Conservation (phyloP, 2,329 filamentous ascomycete species). For the Penicillium aurantiogriseum region DNA sequence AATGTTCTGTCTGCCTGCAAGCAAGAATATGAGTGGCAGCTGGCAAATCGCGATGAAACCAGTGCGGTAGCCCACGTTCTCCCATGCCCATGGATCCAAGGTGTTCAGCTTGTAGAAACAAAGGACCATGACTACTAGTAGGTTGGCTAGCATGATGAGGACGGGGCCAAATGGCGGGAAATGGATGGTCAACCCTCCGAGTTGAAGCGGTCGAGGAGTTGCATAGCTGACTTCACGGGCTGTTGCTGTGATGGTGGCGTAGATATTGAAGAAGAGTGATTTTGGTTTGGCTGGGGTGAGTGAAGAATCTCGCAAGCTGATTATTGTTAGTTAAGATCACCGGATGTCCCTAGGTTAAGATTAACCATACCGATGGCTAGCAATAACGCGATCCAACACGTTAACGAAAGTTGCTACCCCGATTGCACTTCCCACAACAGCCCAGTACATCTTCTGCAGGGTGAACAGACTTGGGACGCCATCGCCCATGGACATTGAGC, state of each 20-base stretch:
- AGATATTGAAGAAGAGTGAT: conserved; percentile 46
- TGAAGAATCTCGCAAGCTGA: conserved; percentile 47
- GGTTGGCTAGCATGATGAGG: conserved; percentile 42
- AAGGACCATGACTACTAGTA: conserved; percentile 53
- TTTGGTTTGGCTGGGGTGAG: conserved; percentile 55
- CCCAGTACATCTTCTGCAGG: conserved; percentile 56
- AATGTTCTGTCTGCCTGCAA: conserved; percentile 57
- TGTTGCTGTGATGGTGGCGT: conserved; percentile 56
- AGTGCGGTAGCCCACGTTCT: conserved; percentile 57
- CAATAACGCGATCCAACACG: conserved; percentile 48
- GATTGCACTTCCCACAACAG: conserved; percentile 45
- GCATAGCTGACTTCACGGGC: conserved; percentile 54
- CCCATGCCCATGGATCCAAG: conserved; percentile 50
- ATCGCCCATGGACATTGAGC: conserved; percentile 43
- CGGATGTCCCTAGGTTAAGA: neutral
- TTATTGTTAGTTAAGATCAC: neutral
- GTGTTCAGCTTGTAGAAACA: conserved; percentile 58
- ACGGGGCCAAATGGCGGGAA: conserved; percentile 42
- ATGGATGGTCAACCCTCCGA: conserved; percentile 34
- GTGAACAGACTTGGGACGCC: conserved; percentile 47
- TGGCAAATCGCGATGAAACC: conserved; percentile 55
- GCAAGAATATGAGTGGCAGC: conserved; percentile 56
- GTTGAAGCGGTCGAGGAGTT: conserved; percentile 37
- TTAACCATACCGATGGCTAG: conserved; percentile 48
- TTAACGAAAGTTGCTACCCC: conserved; percentile 39